Percentiles rank a stretch among this genome's conserved stretches.
These are phyloP conservation scores for Ajuga reptans DNA, from an alignment of 305 asterid species.

Conservation along the genomic window DNA sequence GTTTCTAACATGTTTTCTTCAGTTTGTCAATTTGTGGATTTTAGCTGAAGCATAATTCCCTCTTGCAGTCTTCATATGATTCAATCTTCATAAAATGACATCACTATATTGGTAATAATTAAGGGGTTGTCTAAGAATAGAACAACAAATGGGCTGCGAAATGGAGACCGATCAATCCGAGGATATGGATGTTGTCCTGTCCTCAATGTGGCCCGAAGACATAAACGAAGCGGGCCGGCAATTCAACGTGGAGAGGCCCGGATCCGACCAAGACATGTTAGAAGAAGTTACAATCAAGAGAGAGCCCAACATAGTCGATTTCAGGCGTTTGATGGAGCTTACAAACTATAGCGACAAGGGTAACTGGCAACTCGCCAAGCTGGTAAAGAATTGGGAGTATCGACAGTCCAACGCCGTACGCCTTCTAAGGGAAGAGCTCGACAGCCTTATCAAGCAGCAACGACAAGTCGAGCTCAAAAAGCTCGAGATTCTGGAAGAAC, in stretches of 20 bases:
- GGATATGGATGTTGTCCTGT: conserved; percentile 69
- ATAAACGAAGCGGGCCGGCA: conserved; percentile 75
- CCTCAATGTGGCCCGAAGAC: conserved; percentile 97
- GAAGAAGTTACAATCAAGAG: conserved; percentile 64
- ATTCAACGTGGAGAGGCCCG: conserved; percentile 71
- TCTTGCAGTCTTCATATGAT: too few species aligned
- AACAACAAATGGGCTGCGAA: conserved; percentile 83
- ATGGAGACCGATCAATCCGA: conserved; percentile 54
- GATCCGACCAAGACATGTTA: conserved; percentile 68
- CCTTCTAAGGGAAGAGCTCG: conserved; percentile 79
- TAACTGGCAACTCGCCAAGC: conserved; percentile 55
- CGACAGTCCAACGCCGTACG: conserved; percentile 73
- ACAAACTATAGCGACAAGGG: conserved; percentile 74
- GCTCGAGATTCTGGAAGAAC: conserved; percentile 74
- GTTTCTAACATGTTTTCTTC: neutral
- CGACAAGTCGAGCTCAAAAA: conserved; percentile 80
- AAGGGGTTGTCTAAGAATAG: too few species aligned
- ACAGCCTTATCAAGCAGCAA: conserved; percentile 73
- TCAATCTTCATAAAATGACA: too few species aligned
- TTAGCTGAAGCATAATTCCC: neutral
- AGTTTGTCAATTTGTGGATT: neutral
- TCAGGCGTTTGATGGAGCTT: conserved; percentile 62
- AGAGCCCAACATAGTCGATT: conserved; percentile 63
- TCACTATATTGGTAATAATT: too few species aligned
- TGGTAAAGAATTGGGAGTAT: conserved; percentile 78